Base-by-base conservation (phyloP, 306 rosid species). In the Ammopiptanthus mongolicus region DNA sequence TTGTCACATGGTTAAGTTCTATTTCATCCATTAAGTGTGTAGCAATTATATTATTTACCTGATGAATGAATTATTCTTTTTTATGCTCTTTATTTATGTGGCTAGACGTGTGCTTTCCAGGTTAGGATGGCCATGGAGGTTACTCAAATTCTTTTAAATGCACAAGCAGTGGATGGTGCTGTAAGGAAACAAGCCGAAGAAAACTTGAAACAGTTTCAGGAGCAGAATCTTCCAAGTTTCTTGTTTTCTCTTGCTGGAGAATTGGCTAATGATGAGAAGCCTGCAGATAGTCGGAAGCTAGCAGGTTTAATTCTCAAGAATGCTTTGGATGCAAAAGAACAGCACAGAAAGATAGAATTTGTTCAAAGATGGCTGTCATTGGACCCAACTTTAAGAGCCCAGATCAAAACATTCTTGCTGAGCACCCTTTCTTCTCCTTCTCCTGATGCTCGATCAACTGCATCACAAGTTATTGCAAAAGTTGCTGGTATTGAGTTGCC, bases 401-500 rank as follows among this genome's bases (percentile, higher is more conserved):
- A 91, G 86, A 84, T 93, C 63, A 93, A 87, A 75, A 87, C 88
- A 3, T 83, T 79, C 67, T 80, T 93, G 92, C 80, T 93, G 84
- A 88, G 78, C 80, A 93, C 97, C 37, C 88, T 93, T 14, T 79
- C 91, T 46, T 86, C 98, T 31, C 88, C 84, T 44, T 85, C 92
- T 22, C 78, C 39, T 15, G 97, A 91, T 75, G 98, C 98, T 74
- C 86, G 92, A 68, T 91, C 98, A 68, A 93, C 98, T 57, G 91
- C 87, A 8, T 91, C 98, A 22, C 98, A 93, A 83, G 98, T 91
- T 71, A 69, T 93, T 86, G 98, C 98, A 3, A 93, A 93, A 79
- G 85, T 93, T 77, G 98, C 97, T 13, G 96, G 93, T 28, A 93
- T 91, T 63, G 98, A 93, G 83, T 75, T 93, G 86, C 98, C 98